Conservation (phyloP, 2,329 filamentous ascomycete genomes). For the Teratosphaeria pseudoeucalypti region DNA sequence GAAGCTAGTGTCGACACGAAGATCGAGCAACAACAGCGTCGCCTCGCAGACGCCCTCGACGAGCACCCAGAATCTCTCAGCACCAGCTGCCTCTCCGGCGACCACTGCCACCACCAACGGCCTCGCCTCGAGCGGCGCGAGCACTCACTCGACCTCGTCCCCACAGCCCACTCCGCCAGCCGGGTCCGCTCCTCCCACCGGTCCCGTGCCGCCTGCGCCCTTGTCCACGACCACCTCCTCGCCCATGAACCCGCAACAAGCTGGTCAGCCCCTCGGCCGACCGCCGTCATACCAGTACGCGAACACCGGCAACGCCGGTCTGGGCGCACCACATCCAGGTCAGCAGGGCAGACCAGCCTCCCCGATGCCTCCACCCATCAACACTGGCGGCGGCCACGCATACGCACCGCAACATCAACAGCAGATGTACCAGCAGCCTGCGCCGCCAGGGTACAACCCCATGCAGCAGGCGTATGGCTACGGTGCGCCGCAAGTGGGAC, state of each 20-base stretch:
- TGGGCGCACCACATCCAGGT: constrained; percentile 32
- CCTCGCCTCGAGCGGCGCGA: constrained; percentile 28
- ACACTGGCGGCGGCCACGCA: constrained; percentile 37
- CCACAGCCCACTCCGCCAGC: constrained; percentile 1
- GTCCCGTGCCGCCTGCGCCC: constrained; percentile 20
- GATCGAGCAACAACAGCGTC: constrained; percentile 45
- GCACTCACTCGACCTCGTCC: constrained; percentile 3
- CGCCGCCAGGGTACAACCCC: constrained; percentile 28
- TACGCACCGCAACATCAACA: constrained; percentile 38
- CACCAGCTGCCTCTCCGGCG: constrained; percentile 19
- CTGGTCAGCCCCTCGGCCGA: constrained; percentile 41
- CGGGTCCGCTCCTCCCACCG: constrained; percentile 7
- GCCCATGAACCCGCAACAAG: constrained; percentile 39
- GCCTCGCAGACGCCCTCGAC: constrained; percentile 51
- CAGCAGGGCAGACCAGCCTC: constrained; percentile 37
- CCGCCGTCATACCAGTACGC: constrained; percentile 55
- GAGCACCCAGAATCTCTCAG: constrained; percentile 27
- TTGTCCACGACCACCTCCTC: constrained; percentile 40
- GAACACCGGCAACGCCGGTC: constrained; percentile 25
- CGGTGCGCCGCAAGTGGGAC: constrained; percentile 10
- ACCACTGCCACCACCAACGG: constrained; percentile 21
- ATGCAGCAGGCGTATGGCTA: constrained; percentile 18
- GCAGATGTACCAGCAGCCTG: constrained; percentile 30
- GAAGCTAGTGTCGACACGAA: constrained; percentile 71
- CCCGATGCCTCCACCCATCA: constrained; percentile 37